Evolutionary conservation across 2,329 filamentous ascomycete species (phyloP), one percentile per base, ranked within the genome.

Genomic region (Metarhizium robertsii): DNA sequence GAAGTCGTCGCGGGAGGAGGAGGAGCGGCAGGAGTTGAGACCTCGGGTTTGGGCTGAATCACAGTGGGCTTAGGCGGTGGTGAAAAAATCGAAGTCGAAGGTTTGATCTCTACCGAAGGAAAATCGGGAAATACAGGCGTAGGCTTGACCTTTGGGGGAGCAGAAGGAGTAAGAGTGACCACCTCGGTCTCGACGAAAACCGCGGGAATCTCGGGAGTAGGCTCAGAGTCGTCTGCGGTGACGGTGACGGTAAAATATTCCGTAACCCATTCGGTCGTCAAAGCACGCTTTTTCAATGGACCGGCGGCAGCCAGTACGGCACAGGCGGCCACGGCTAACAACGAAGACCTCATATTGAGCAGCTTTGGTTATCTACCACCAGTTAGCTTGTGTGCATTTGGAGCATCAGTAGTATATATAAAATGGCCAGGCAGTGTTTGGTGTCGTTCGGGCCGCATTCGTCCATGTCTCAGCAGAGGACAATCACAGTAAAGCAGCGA

Each of bases 331-430:
- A 70, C 67, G 61, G 81, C 66, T 60, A 75, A 67, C 55, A 75
- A 57, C 51, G 77, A 76, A 50, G 73, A 69, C 73, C 78, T 80
- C 78, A 81, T 81, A 60, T 34, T 52, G 53, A 47, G 36, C 20
- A 42, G 34, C 14, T 6, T 43, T 46, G 40, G 20, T 42, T 11
- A 53, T 36, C 47, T 56, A 34, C 5, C 29, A 10, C 36, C 6
- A 25, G 20, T 56, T 51, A 56, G 52, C 32, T 34, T 43, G 10
- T 16, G 20, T 18, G 32, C 32, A 42, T 45, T 49, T 34, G 18
- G 4, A 45, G 10, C 45, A 30, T 29, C 10, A 14, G 25, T 3
- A 42, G 4, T 56, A 36, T 52, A 53, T 55, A 50, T 29, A 18
- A 42, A 45, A 36, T 2, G 36, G 7, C 20, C 42, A 34, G 11